Percentiles rank a stretch among this genome's conserved stretches.
These are phyloP conservation scores for Starmerella bombi DNA, from an alignment of 805 yeast species.

Conservation along the genomic window DNA sequence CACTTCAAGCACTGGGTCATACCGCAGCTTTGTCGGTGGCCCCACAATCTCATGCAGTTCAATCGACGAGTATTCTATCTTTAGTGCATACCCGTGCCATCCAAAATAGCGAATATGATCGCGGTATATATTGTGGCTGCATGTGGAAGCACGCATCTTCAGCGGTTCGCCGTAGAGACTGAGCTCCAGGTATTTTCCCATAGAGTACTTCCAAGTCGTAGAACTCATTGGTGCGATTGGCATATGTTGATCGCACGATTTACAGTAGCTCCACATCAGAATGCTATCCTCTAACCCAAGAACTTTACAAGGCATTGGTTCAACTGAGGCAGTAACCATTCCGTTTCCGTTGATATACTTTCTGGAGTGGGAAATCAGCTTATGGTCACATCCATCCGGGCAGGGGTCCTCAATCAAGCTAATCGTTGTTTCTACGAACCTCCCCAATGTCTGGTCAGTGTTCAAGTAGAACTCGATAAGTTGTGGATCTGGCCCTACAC, in stretches of 20 bases:
- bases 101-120: conserved; percentile 80
- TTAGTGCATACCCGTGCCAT: conserved; percentile 59
- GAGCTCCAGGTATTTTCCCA: conserved; percentile 84
- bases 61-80: conserved; percentile 63
- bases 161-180: conserved; percentile 58
- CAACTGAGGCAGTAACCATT: conserved; percentile 64
- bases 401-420: conserved; percentile 55
- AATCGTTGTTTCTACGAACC: conserved; percentile 68
- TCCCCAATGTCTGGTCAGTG: conserved; percentile 80
- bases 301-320: conserved; percentile 41
- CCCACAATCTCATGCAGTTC: conserved; percentile 67
- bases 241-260: conserved; percentile 57
- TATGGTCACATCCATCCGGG: conserved; percentile 67
- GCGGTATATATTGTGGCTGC: conserved; percentile 68
- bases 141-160: conserved; percentile 47
- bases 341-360: conserved; percentile 83
- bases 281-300: conserved; percentile 56
- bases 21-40: conserved; percentile 57
- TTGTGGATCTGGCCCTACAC: conserved; percentile 79
- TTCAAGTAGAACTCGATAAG: conserved; percentile 82
- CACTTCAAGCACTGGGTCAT: conserved; percentile 61
- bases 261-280: conserved; percentile 85
- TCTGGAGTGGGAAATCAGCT: conserved; percentile 59
- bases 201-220: conserved; percentile 76
- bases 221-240: conserved; percentile 76